phyloP scores from a whole-genome alignment of 805 yeast species.

The Ogataea saltuana region DNA sequence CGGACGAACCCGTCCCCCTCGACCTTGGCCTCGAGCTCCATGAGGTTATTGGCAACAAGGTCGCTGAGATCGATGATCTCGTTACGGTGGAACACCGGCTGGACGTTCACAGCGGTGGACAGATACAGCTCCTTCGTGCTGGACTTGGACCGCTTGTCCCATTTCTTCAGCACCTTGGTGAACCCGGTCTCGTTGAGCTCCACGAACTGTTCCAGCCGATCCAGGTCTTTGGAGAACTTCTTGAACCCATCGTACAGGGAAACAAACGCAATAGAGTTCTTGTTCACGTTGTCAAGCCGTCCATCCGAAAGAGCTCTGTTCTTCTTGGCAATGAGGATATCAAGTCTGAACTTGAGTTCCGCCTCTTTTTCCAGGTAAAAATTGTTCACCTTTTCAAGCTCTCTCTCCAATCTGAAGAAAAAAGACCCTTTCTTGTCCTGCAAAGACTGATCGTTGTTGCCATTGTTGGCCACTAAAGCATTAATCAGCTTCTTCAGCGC shows the following conservation, averaged over 20 bases:
- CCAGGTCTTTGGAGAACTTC: slow-evolving; percentile 84
- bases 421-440: slow-evolving; percentile 91
- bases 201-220: slow-evolving; percentile 87
- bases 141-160: slow-evolving; percentile 96
- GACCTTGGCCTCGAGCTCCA: slow-evolving; percentile 75
- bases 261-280: slow-evolving; percentile 73
- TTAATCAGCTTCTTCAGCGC: slow-evolving; percentile 90
- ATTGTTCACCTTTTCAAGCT: slow-evolving; percentile 91
- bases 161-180: slow-evolving; percentile 90
- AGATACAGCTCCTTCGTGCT: slow-evolving; percentile 91
- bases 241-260: slow-evolving; percentile 86
- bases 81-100: slow-evolving; percentile 91
- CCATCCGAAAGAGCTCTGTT: slow-evolving; percentile 41
- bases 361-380: slow-evolving; percentile 91
- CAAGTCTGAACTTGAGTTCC: slow-evolving; percentile 76
- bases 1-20: slow-evolving; percentile 39
- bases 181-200: slow-evolving; percentile 96
- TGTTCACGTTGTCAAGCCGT: slow-evolving; percentile 46
- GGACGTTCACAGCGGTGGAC: slow-evolving; percentile 91
- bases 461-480: slow-evolving; percentile 51
- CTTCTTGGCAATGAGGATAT: slow-evolving; percentile 73
- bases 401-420: slow-evolving; percentile 89
- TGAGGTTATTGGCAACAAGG: slow-evolving; percentile 59
- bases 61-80: slow-evolving; percentile 86
- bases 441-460: slow-evolving; percentile 48